Conservation (phyloP, 495 filamentous ascomycete species). For the Annulohypoxylon stygium region DNA sequence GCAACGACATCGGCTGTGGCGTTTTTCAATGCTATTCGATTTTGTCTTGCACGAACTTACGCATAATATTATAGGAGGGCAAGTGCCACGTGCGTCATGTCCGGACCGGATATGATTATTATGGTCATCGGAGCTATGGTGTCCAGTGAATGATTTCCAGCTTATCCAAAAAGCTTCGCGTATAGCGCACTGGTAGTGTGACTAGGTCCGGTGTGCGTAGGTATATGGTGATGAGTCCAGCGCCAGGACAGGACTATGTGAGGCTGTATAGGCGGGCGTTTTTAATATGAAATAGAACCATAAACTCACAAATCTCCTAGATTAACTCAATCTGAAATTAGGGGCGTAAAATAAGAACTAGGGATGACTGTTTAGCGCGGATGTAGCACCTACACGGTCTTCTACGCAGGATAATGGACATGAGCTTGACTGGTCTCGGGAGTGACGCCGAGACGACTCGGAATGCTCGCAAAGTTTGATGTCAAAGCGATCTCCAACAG, state of each 20-base stretch:
- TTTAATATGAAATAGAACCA: background rate
- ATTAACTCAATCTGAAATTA: background rate
- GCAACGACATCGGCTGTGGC: background rate
- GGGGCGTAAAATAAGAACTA: background rate
- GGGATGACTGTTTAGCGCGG: background rate
- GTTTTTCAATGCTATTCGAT: conserved; percentile 10
- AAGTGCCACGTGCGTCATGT: background rate
- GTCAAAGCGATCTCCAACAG: no score
- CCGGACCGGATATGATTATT: background rate
- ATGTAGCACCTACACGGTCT: background rate
- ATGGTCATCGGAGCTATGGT: background rate
- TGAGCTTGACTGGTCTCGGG: background rate
- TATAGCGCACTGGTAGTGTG: no score
- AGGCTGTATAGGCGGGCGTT: no score
- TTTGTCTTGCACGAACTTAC: background rate
- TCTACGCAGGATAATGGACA: background rate
- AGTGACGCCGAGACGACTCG: background rate
- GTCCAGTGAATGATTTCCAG: background rate
- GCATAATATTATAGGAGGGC: background rate
- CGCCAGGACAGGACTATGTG: no score
- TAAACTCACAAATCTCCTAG: background rate
- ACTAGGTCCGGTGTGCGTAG: no score
- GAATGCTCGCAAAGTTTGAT: background rate
- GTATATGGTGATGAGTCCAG: no score
- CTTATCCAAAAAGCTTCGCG: no score